Base-by-base conservation (phyloP, 1,284 basidiomycete genomes). In the Microbotryum lychnidis-dioicae region DNA sequence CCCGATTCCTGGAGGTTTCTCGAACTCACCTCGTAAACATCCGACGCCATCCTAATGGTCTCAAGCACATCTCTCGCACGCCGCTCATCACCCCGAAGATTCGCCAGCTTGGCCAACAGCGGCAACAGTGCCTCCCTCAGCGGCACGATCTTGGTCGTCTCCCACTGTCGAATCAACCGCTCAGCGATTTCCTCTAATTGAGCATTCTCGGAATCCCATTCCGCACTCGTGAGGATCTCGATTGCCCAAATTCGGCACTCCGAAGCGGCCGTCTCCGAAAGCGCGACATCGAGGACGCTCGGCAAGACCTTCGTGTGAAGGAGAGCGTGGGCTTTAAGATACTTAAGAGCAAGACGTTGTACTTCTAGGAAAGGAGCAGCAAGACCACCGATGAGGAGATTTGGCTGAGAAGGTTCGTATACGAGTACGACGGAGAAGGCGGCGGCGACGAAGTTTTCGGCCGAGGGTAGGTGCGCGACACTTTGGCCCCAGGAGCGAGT, bases 91-190 rank as follows among this genome's bases (percentile, higher is more conserved):
- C 52, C 52, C 18, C 33, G 10, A 42, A 42, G 37, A 7, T 4
- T 14, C 0, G 47, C 61, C 12, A 55, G 42, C 31, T 47, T 27
- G 0, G 65, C 63, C 8, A 69, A 20, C 10, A 69, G 37, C 8
- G 67, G 61, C 18, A 69, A 56, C 16, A 67, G 31, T 2, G 62
- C 65, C 27, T 69, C 65, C 20, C 63, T 42, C 5, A 69, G 53
- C 6, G 67, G 67, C 8, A 69, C 58, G 44, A 58, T 60, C 6
- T 45, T 50, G 6, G 65, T 64, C 20, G 31, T 7, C 4, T 10
- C 2, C 20, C 52, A 46, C 29, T 50, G 45, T 31, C 50, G 16
- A 10, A n/a, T 12, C 58, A 60, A 47, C 33, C 4, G 20, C 18
- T 21, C 31, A 16, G 37, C 21, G 1, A 58, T 18, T 6, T 10